Base-by-base conservation (phyloP, 2,329 filamentous ascomycete species). In the Macrophomina pseudophaseolina region DNA sequence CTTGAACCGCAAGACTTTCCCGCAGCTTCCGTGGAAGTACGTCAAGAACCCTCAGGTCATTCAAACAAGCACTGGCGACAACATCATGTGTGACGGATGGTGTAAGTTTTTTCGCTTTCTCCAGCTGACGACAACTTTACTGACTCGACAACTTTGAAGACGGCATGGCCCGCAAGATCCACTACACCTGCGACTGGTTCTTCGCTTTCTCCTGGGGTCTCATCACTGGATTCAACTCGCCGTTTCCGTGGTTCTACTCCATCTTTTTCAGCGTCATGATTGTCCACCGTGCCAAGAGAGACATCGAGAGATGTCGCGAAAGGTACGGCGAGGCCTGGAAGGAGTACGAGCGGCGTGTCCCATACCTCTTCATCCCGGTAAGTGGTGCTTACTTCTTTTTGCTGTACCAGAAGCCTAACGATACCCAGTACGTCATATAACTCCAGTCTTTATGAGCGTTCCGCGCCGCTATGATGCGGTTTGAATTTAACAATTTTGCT, bases 241-340 rank as follows among this genome's bases (percentile, higher is more conserved):
- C 91, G 0, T 92, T 93, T 79, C 91, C 91, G 2, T 94, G 91
- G 90, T 93, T 94, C 79, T 93, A 93, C 74, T 89, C 91, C 2
- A 76, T 90, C 56, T 94, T 94, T 82, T 94, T 94, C 77, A 83
- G 83, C 38, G 79, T 80, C 71, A 93, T 93, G 90, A 93, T 93
- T 73, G 82, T 86, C 14, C 91, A 94, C 77, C 88, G 91, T 67
- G 89, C 90, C 8, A 83, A 82, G 71, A 84, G 91, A 68, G 91
- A 94, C 74, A 91, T 92, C 67, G 82, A 89, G 76, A 84, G 88
- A 69, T 94, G 91, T 79, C 84, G 86, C 63, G 82, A 81, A 71
- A 93, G 92, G 83, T 94, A 94, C 78, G 91, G 90, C 44, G 88
- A 90, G 68, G 87, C 89, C 18, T 94, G 91, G 91, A 80, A 82